Base-by-base conservation (phyloP, 1,139 yeast genomes). In the Sugiyamaella castrensis region DNA sequence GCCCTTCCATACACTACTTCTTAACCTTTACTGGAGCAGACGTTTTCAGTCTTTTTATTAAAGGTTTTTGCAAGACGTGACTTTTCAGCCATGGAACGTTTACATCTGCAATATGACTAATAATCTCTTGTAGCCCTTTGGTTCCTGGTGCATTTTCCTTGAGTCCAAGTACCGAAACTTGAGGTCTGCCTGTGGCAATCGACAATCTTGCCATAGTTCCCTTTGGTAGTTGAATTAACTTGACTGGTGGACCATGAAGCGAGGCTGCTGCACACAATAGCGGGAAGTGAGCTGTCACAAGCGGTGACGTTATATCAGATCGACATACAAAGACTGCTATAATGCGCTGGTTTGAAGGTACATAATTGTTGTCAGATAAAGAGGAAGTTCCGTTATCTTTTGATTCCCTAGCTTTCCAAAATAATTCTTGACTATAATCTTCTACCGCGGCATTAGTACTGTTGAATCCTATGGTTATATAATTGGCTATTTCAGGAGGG, bases 271-370 rank as follows among this genome's bases (percentile, higher is more conserved):
- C 59, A 43, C 61, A 55, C 8, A 57, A 47, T 16, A 57, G 43
- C 8, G 63, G 63, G 35, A 57, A 58, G 46, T 59, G 62, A 2
- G 52, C 32, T 7, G 54, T 49, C 2, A 59, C 47, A 7, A 59
- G 43, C 8, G 61, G 47, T 10, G 56, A 45, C 8, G 48, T 37
- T 10, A 57, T 50, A 43, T 59, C 63, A 30, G 60, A 53, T 12
- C 62, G 47, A 38, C 61, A 57, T 9, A 59, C 60, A 37, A 59
- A 48, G n/a, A 59, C 44, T 8, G 49, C 55, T 12, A 33, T 24
- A 2, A 53, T 19, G 8, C 42, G 38, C 15, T 35, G 28, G 11
- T 6, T 12, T n/a, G 36, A 39, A n/a, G 29, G 8, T 13, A n/a
- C 10, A 8, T 11, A 5, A n/a, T 4, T 2, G 15, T 16, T 34